Conservation (phyloP, 257 asterid genomes). For the Verbascum thapsus region DNA sequence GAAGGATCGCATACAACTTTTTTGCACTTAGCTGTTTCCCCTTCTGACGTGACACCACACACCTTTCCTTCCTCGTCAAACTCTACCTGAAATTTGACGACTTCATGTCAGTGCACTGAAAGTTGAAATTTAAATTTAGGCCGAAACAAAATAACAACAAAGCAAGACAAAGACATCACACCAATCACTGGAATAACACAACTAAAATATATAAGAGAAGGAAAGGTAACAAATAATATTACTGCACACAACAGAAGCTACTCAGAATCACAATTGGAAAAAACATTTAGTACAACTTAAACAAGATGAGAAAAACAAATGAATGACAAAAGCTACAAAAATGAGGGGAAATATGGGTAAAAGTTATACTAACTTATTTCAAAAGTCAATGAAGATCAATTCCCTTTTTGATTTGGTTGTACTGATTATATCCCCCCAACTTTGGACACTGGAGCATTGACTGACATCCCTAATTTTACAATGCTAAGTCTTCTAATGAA, state of each 20-base stretch:
- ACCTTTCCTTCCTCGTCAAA: conserved; percentile 86
- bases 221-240: conserved; percentile 11
- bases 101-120: conserved; percentile 28
- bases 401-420: not conserved
- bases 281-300: not conserved
- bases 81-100: conserved; percentile 66
- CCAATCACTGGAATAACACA: not conserved
- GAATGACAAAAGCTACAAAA: not conserved
- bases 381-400: not conserved
- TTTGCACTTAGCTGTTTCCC: conserved; percentile 95
- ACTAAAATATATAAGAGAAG: not conserved
- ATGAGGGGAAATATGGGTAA: not conserved
- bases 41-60: conserved; percentile 91
- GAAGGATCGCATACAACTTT: conserved; percentile 97
- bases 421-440: not conserved
- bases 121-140: not conserved
- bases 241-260: not conserved
- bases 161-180: conserved; percentile 4
- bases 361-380: not conserved
- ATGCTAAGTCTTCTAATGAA: conserved; percentile 5
- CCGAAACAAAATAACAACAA: conserved; percentile 25
- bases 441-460: too few species aligned
- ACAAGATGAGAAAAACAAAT: conserved; percentile 2
- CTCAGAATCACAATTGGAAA: not conserved
- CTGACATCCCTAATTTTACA: not conserved